A percentile compares a stretch with the other conserved stretches of the same genome.
Evolutionary conservation across 805 yeast genomes (phyloP).

Genomic region (Kuraishia ogatae): DNA sequence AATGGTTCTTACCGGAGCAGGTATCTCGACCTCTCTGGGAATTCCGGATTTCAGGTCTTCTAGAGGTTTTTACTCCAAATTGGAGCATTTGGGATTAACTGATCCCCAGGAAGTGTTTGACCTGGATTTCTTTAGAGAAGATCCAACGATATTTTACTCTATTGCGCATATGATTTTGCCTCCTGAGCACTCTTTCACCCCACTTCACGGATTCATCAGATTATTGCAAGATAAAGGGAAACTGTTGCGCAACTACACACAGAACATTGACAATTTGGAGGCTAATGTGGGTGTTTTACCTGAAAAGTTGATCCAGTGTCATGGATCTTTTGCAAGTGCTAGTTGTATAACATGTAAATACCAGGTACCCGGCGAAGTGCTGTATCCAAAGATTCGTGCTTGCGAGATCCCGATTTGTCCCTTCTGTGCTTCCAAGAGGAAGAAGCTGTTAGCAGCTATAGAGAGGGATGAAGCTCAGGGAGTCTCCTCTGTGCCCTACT

Average conservation of each 20-base stretch:
- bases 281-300: slow-evolving; percentile 64
- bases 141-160: slow-evolving; percentile 77
- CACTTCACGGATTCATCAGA: slow-evolving; percentile 74
- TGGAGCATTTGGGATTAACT: slow-evolving; percentile 57
- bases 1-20: slow-evolving; percentile 85
- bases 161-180: slow-evolving; percentile 83
- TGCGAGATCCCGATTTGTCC: slow-evolving; percentile 69
- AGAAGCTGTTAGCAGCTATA: slow-evolving; percentile 14
- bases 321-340: slow-evolving; percentile 87
- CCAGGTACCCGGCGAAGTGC: slow-evolving; percentile 54
- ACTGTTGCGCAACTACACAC: slow-evolving; percentile 78
- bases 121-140: slow-evolving; percentile 55
- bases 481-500: not conserved
- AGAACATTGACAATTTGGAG: slow-evolving; percentile 84
- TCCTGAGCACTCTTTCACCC: slow-evolving; percentile 56
- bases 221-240: slow-evolving; percentile 68
- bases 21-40: slow-evolving; percentile 83
- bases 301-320: slow-evolving; percentile 77
- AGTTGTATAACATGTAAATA: slow-evolving; percentile 72
- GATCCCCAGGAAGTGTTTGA: slow-evolving; percentile 93
- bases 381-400: slow-evolving; percentile 50
- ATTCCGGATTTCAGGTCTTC: slow-evolving; percentile 90
- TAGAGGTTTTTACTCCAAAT: slow-evolving; percentile 71
- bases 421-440: slow-evolving; percentile 41
- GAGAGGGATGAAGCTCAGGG: slow-evolving; percentile 17